A percentile compares a stretch with the other conserved stretches of the same genome.
Conservation (phyloP, 2,329 filamentous ascomycete species). For the Fusarium haematococcum region DNA sequence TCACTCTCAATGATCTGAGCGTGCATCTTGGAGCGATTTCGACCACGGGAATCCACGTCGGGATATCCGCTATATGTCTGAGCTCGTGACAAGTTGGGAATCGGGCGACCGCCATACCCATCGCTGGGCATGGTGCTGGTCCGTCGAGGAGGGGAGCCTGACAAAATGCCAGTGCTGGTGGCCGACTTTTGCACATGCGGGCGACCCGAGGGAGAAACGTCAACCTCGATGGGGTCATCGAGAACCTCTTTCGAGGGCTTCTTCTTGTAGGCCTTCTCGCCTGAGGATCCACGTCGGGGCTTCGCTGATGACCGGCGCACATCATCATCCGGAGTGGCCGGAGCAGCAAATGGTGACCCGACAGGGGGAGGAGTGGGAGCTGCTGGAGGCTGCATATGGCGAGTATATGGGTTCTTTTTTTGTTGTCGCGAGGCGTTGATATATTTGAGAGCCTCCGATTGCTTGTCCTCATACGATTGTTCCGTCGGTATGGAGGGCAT, state of each 20-base stretch:
- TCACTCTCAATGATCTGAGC: constrained; percentile 52
- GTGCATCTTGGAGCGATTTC: constrained; percentile 52
- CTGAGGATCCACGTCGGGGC: constrained; percentile 50
- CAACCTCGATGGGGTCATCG: constrained; percentile 46
- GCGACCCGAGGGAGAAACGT: constrained; percentile 47
- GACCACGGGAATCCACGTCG: constrained; percentile 49
- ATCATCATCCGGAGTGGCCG: constrained; percentile 47
- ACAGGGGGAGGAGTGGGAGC: constrained; percentile 53
- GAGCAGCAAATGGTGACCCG: constrained; percentile 43
- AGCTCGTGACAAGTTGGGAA: constrained; percentile 47
- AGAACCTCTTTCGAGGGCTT: constrained; percentile 49
- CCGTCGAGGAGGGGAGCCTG: constrained; percentile 51
- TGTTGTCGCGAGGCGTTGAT: constrained; percentile 47
- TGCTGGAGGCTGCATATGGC: constrained; percentile 47
- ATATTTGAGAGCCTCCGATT: constrained; percentile 41
- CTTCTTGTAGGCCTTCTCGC: constrained; percentile 48
- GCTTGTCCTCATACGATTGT: constrained; percentile 23
- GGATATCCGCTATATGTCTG: constrained; percentile 50
- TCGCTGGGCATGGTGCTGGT: constrained; percentile 52
- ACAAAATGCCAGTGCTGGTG: constrained; percentile 39
- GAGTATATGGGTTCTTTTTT: constrained; percentile 43
- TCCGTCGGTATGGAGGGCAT: constrained; percentile 23
- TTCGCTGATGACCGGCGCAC: constrained; percentile 49
- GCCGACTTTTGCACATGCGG: constrained; percentile 43
- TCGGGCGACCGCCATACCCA: constrained; percentile 42